Evolutionary conservation across 345 rosid genomes (phyloP).

Genomic region (Hirschfeldia incana): DNA sequence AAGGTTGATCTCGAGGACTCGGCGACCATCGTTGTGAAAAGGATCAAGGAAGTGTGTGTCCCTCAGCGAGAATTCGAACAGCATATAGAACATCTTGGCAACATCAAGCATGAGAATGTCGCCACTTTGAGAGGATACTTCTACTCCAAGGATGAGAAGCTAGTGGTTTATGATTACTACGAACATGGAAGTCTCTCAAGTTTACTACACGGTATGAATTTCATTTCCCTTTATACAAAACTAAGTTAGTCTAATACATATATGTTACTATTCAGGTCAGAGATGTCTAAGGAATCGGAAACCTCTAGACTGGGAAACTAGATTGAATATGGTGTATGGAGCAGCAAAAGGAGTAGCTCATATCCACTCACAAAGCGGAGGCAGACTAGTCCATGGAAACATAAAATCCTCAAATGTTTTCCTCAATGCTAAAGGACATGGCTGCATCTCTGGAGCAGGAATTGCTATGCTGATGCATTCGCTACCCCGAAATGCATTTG

Average conservation of each 20-base stretch:
- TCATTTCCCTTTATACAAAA: constrained; percentile 3
- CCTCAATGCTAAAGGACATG: constrained; percentile 58
- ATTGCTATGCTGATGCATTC: constrained; percentile 70
- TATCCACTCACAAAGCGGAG: constrained; percentile 64
- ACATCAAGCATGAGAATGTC: constrained; percentile 79
- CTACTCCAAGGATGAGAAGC: constrained; percentile 94
- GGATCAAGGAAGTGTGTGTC: constrained; percentile 80
- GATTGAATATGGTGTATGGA: constrained; percentile 70
- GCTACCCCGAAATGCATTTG: constrained; percentile 65
- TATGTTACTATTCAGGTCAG: constrained; percentile 50
- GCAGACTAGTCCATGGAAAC: constrained; percentile 89
- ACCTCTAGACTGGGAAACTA: constrained; percentile 78
- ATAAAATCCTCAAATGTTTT: constrained; percentile 83
- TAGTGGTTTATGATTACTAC: constrained; percentile 76
- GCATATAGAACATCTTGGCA: constrained; percentile 75
- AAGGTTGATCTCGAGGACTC: constrained; percentile 88
- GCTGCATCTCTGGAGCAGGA: constrained; percentile 76
- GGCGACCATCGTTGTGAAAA: constrained; percentile 80
- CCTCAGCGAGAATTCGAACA: constrained; percentile 85
- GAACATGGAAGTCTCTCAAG: constrained; percentile 69
- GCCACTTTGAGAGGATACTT: constrained; percentile 74
- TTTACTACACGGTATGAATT: constrained; percentile 65
- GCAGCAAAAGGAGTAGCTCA: constrained; percentile 80
- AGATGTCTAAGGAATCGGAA: constrained; percentile 49
- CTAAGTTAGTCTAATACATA: constrained; percentile 1